Evolutionary conservation across 140 eudicot genomes (phyloP), one percentile per base, ranked within the genome.

Genomic region (Ambrosia hybrid): DNA sequence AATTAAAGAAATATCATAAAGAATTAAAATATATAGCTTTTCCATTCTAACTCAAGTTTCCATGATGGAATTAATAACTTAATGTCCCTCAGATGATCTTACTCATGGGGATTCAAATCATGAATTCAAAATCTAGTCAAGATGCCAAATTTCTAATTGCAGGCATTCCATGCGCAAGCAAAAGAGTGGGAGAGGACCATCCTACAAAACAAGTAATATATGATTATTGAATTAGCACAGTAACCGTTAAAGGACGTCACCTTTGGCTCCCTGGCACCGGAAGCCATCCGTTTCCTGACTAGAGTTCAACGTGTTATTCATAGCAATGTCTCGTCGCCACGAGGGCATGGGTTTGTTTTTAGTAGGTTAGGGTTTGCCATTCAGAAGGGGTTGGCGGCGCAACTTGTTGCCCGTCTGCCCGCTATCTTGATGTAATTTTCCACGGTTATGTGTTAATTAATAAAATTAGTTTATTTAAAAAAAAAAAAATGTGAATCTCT

Each of bases 111-210:
- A 57, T 55, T 55, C 60, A 55, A 55, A 55, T 15, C 34, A 57
- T 41, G 13, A 39, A 65, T 65, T 38, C 53, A 65, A 65, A 41
- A 41, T 15, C 6, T 33, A 15, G 33, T 65, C 53, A 39, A 65
- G 55, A 63, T 65, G 53, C 36, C 52, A 39, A 65, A 65, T 65
- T 65, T 38, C 33, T 63, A 63, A 38, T 63, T 41, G 53, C 70
- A 39, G 48, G 21, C 7, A 15, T 65, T 14, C 36, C 70, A 65
- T 63, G 68, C 68, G 68, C 26, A 63, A 63, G 49, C 26, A 63
- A 15, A 63, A 63, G 68, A n/a, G 48, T 41, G 26, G 68, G 68
- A 63, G 63, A 61, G 71, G 71, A 73, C 78, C 78, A 73, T 73
- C 71, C 78, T 73, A 62, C 70, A 58, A 45, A 72, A 60, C 33